A percentile compares a stretch with the other conserved stretches of the same genome.
Conservation (phyloP, 305 asterid species). For the Fraxinus platypoda region DNA sequence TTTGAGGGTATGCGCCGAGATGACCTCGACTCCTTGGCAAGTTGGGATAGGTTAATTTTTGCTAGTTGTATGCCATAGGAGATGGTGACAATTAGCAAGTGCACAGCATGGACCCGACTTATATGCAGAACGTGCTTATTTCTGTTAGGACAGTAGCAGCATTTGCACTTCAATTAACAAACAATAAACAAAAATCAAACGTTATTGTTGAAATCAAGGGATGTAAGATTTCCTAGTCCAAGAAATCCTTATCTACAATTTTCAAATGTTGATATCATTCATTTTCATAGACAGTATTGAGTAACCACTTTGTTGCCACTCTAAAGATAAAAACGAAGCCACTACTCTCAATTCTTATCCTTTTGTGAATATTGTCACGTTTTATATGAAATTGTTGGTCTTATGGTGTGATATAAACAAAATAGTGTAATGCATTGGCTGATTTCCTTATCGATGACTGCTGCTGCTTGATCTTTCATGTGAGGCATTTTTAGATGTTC, state of each 20-base stretch:
- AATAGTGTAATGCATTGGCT: background rate
- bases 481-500: background rate
- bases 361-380: background rate
- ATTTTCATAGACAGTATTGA: background rate
- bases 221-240: background rate
- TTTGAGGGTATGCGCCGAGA: background rate
- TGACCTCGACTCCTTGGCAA: background rate
- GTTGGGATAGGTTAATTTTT: background rate
- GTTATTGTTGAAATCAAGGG: constrained; percentile 5
- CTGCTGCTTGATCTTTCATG: background rate
- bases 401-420: background rate
- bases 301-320: background rate
- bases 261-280: background rate
- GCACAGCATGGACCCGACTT: background rate
- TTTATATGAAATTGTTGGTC: background rate
- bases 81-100: background rate
- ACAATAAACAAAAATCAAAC: background rate
- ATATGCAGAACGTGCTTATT: constrained; percentile 14
- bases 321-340: background rate
- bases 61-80: background rate
- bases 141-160: background rate
- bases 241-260: background rate
- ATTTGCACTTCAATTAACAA: background rate
- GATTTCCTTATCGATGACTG: background rate
- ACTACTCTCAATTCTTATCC: background rate